Conservation (phyloP, 2,329 filamentous ascomycete genomes). For the Pestalotiopsis fici region DNA sequence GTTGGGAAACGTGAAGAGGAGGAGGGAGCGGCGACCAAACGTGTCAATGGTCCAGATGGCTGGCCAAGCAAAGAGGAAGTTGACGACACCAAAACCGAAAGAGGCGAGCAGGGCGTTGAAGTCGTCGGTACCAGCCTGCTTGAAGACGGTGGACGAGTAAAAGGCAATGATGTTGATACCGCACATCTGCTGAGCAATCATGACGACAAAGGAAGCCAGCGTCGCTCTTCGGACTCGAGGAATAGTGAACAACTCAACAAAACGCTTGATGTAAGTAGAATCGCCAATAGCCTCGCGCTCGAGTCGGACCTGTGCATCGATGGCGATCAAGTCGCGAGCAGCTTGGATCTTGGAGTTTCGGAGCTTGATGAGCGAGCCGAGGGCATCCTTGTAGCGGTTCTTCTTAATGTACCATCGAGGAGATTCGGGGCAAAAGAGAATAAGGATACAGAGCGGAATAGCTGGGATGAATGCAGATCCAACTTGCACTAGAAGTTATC, state of each 20-base stretch:
- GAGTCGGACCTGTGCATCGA: slow-evolving; percentile 30
- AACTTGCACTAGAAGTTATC: slow-evolving; percentile 17
- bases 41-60: slow-evolving; percentile 69
- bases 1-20: slow-evolving; percentile 67
- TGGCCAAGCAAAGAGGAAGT: slow-evolving; percentile 67
- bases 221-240: slow-evolving; percentile 72
- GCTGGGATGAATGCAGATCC: slow-evolving; percentile 24
- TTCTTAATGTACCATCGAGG: slow-evolving; percentile 52
- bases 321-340: slow-evolving; percentile 54
- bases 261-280: slow-evolving; percentile 25
- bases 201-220: slow-evolving; percentile 75
- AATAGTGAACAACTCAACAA: slow-evolving; percentile 68
- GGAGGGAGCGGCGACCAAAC: slow-evolving; percentile 61
- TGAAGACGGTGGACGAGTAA: slow-evolving; percentile 68
- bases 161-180: slow-evolving; percentile 38
- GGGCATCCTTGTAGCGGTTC: slow-evolving; percentile 44
- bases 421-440: slow-evolving; percentile 43
- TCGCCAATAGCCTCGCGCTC: slow-evolving; percentile 11
- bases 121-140: slow-evolving; percentile 54
- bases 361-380: slow-evolving; percentile 42
- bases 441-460: slow-evolving; percentile 18
- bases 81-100: slow-evolving; percentile 65
- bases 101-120: slow-evolving; percentile 62
- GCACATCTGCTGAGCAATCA: slow-evolving; percentile 77
- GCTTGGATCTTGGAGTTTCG: slow-evolving; percentile 53